phyloP scores from a whole-genome alignment of 1,284 basidiomycete genomes.

The Puccinia coronata region DNA sequence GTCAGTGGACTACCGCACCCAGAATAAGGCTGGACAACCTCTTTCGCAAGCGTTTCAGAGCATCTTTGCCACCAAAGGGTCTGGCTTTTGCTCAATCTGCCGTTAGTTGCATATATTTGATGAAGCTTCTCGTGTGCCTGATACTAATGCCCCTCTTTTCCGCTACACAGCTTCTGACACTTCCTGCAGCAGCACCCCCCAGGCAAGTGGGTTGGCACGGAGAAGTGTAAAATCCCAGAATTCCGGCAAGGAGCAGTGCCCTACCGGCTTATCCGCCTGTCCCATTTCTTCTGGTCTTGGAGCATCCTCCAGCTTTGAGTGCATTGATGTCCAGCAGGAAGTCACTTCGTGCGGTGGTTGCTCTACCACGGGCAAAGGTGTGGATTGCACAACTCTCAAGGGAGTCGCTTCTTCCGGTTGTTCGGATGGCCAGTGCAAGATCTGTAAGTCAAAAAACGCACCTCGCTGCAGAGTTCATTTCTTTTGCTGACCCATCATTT shows the following conservation, averaged over 20 bases:
- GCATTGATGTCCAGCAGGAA: slow-evolving; percentile 23
- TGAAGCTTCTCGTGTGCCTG: no score
- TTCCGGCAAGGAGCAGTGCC: neutral
- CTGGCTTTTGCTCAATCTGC: slow-evolving; percentile 24
- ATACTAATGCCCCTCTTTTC: neutral
- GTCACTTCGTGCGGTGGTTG: slow-evolving; percentile 26
- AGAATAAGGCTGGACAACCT: slow-evolving; percentile 11
- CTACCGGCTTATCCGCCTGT: slow-evolving; percentile 8
- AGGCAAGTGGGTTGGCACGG: slow-evolving; percentile 1
- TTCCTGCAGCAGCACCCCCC: slow-evolving; percentile 7
- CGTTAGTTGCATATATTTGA: neutral
- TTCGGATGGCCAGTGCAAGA: slow-evolving; percentile 4
- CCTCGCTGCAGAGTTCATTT: no score
- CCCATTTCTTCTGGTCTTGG: slow-evolving; percentile 1
- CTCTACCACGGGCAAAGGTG: neutral
- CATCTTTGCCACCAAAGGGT: neutral
- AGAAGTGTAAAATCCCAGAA: no score
- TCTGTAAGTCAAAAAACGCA: slow-evolving; percentile 12
- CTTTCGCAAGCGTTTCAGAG: slow-evolving; percentile 28
- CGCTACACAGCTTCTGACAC: neutral
- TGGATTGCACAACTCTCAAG: slow-evolving; percentile 12
- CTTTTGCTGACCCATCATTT: neutral
- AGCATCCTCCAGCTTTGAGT: neutral
- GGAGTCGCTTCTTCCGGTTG: slow-evolving; percentile 26
- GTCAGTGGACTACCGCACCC: slow-evolving; percentile 14